Conservation (phyloP, 129 eudicot genomes). For the Lactuca sativa region DNA sequence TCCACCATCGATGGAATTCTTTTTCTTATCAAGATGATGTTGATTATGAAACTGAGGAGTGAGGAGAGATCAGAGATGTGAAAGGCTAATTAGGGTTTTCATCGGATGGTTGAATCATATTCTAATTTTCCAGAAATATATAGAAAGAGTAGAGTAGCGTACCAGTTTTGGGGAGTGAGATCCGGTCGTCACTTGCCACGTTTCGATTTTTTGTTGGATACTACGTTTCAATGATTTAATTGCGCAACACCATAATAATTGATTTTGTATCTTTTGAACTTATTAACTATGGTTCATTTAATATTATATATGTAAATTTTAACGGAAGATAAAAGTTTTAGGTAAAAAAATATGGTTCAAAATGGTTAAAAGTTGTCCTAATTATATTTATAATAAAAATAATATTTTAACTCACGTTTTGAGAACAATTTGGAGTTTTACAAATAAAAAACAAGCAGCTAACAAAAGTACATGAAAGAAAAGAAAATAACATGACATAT, state of each 20-base stretch:
- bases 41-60: not conserved
- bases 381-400: too few relatives aligned
- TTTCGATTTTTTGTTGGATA: conserved; percentile 29
- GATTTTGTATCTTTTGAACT: too few relatives aligned
- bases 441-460: too few relatives aligned
- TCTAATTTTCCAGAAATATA: conserved; percentile 5
- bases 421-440: too few relatives aligned
- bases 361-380: too few relatives aligned
- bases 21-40: not conserved
- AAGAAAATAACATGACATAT: too few relatives aligned
- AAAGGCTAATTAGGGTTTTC: conserved; percentile 2
- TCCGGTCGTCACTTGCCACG: conserved; percentile 29
- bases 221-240: not conserved
- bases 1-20: not conserved
- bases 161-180: conserved; percentile 1
- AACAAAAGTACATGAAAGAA: too few relatives aligned
- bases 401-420: too few relatives aligned
- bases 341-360: too few relatives aligned
- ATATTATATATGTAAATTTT: too few relatives aligned
- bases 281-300: too few relatives aligned
- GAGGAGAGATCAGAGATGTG: not conserved
- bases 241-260: not conserved
- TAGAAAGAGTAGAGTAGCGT: not conserved
- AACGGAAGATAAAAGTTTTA: too few relatives aligned
- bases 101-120: conserved; percentile 7